Percentiles rank a stretch among this genome's conserved stretches.
Evolutionary conservation across 345 rosid species (phyloP).

Genomic region (Corchorus olitorius): DNA sequence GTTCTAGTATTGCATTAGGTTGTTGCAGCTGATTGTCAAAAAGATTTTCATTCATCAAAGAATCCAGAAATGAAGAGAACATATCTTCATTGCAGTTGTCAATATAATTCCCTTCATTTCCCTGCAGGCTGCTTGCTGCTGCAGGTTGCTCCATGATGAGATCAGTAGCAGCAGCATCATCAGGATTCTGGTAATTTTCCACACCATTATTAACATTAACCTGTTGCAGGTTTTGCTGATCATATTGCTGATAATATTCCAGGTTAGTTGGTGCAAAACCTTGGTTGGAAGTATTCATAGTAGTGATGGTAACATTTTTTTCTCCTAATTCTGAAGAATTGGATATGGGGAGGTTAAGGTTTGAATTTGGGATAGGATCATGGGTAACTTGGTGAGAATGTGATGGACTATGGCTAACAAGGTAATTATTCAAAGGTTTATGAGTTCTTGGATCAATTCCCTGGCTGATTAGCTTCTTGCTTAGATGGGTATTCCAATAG

Average conservation of each 20-base stretch:
- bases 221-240: conserved; percentile 2
- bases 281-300: neutral
- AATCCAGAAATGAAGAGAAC: conserved; percentile 69
- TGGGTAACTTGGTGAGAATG: neutral
- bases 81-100: conserved; percentile 52
- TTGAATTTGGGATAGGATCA: conserved; percentile 22
- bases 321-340: neutral
- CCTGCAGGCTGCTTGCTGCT: conserved; percentile 14
- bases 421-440: conserved; percentile 49
- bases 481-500: conserved; percentile 86
- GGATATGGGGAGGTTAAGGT: conserved; percentile 35
- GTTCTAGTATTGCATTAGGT: neutral
- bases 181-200: neutral
- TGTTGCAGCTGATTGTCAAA: conserved; percentile 33
- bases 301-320: conserved; percentile 7
- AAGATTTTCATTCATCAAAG: conserved; percentile 54
- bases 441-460: conserved; percentile 87
- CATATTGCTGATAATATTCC: conserved; percentile 19
- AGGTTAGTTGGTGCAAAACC: neutral
- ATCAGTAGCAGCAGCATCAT: neutral
- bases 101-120: conserved; percentile 20
- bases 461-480: conserved; percentile 74
- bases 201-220: neutral
- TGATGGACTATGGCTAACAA: neutral
- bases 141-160: conserved; percentile 19